These are phyloP conservation scores for Arabidopsis thaliana DNA, from an alignment of 345 rosid species.

Conservation along the genomic window DNA sequence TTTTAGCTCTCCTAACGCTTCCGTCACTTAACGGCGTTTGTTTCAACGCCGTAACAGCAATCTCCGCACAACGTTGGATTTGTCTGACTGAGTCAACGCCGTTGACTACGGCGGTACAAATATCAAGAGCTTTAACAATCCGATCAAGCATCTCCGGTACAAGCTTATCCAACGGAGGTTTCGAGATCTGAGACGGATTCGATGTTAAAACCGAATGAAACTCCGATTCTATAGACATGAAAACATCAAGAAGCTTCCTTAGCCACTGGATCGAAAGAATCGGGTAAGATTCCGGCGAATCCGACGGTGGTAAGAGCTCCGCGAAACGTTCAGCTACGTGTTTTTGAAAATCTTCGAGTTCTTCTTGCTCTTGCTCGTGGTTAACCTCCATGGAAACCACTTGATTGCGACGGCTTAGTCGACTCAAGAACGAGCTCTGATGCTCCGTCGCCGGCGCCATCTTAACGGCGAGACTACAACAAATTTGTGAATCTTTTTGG, in stretches of 20 bases:
- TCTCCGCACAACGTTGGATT: constrained; percentile 74
- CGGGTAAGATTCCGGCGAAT: constrained; percentile 35
- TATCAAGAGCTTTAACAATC: constrained; percentile 71
- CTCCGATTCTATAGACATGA: constrained; percentile 86
- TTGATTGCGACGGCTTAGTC: constrained; percentile 87
- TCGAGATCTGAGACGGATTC: constrained; percentile 61
- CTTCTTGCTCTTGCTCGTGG: constrained; percentile 85
- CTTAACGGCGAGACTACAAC: not conserved
- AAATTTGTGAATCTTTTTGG: constrained; percentile 7
- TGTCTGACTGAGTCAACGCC: constrained; percentile 76
- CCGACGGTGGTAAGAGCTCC: constrained; percentile 49
- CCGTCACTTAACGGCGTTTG: constrained; percentile 79
- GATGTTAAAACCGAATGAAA: constrained; percentile 70
- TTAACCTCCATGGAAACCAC: constrained; percentile 75
- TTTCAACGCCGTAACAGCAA: constrained; percentile 69
- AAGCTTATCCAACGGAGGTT: constrained; percentile 82
- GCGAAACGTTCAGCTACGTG: constrained; percentile 71
- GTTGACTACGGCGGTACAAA: constrained; percentile 75
- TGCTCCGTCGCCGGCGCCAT: constrained; percentile 74
- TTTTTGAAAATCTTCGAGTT: constrained; percentile 77
- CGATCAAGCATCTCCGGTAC: constrained; percentile 81
- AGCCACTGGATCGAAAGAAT: constrained; percentile 81
- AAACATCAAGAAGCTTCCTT: constrained; percentile 74
- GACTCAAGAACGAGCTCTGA: constrained; percentile 75
- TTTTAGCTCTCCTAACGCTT: constrained; percentile 73